phyloP scores from a whole-genome alignment of 2,329 filamentous ascomycete genomes.

The Phoma sp. region DNA sequence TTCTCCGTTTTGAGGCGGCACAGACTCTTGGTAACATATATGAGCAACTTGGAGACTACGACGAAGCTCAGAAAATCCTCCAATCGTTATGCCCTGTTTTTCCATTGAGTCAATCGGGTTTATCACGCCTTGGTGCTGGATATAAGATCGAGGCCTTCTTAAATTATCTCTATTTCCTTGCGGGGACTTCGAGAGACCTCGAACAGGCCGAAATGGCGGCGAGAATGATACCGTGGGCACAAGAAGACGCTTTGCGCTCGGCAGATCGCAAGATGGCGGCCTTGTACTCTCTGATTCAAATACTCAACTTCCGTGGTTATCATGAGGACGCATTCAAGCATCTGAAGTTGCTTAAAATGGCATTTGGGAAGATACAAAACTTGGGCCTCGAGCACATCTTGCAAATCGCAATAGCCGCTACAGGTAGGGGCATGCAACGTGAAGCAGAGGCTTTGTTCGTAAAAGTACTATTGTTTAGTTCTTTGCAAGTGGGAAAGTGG shows the following conservation, averaged over 20 bases:
- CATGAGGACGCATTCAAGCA: not conserved
- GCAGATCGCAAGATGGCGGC: not conserved
- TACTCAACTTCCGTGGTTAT: not conserved
- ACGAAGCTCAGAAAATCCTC: not conserved
- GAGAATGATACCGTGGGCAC: conserved; percentile 1
- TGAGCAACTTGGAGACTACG: not conserved
- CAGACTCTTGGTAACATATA: not conserved
- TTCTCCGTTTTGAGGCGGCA: not conserved
- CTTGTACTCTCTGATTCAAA: not conserved
- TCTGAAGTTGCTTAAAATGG: not conserved
- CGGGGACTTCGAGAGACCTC: not conserved
- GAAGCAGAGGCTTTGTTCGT: not conserved
- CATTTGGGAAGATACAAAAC: too few relatives aligned
- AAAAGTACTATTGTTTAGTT: not conserved
- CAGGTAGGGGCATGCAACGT: not conserved
- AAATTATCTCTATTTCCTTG: not conserved
- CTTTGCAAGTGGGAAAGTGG: not conserved
- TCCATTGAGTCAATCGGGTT: not conserved
- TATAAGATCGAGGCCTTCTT: conserved; percentile 3
- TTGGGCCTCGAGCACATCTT: not conserved
- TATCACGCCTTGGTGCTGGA: not conserved
- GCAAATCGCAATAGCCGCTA: not conserved
- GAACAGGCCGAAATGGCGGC: not conserved
- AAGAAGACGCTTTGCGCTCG: not conserved
- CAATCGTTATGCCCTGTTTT: not conserved